These are phyloP conservation scores for Penicillium ochrochloron DNA, from an alignment of 495 filamentous ascomycete genomes.

Conservation along the genomic window DNA sequence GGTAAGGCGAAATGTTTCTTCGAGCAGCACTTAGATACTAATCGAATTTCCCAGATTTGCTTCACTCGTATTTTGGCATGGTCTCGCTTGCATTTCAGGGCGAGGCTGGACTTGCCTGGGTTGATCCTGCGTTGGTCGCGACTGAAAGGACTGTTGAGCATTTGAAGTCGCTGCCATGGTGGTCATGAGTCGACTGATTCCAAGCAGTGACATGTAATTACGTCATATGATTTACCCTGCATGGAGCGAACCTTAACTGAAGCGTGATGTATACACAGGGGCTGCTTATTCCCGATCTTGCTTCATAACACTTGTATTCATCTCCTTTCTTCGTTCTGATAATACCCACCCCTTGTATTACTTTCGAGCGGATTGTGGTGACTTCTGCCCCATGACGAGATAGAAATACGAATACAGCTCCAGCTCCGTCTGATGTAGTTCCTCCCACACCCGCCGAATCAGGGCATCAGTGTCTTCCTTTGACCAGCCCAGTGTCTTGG, in stretches of 20 bases:
- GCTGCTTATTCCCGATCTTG: too few relatives aligned
- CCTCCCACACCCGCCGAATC: too few relatives aligned
- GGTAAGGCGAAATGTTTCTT: conserved; percentile 43
- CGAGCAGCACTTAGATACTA: conserved; percentile 15
- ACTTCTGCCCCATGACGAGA: too few relatives aligned
- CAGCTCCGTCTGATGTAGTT: too few relatives aligned
- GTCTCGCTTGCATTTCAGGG: conserved; percentile 72
- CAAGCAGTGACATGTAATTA: not conserved
- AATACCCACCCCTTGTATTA: too few relatives aligned
- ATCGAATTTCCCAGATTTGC: conserved; percentile 62
- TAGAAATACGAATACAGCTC: too few relatives aligned
- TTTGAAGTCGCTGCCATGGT: conserved; percentile 49
- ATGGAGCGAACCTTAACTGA: not conserved
- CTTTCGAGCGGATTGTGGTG: too few relatives aligned
- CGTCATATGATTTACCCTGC: conserved; percentile 1
- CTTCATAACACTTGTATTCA: not conserved
- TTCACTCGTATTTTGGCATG: conserved; percentile 89
- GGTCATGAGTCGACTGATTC: not conserved
- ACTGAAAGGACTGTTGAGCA: conserved; percentile 52
- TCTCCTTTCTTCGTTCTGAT: too few relatives aligned
- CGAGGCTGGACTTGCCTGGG: conserved; percentile 59
- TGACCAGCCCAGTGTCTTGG: too few relatives aligned
- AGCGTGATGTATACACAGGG: too few relatives aligned
- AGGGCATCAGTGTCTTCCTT: too few relatives aligned
- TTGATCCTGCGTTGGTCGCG: conserved; percentile 75